phyloP scores from a whole-genome alignment of 2,329 filamentous ascomycete genomes.

The Biscogniauxia marginata region DNA sequence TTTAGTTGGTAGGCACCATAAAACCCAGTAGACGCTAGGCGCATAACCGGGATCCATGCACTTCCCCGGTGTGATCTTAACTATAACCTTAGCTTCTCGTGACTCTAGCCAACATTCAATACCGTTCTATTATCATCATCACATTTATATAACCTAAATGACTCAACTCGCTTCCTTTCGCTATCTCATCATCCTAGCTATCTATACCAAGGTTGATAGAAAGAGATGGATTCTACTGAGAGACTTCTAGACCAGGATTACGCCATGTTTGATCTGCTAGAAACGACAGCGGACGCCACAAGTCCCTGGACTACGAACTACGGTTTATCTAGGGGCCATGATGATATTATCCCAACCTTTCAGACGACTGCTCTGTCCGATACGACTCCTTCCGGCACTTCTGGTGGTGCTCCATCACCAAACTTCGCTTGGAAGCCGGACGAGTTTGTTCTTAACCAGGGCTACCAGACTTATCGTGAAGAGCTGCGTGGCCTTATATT shows the following conservation, averaged over 20 bases:
- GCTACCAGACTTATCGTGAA: conserved; percentile 45
- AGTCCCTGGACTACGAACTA: not conserved
- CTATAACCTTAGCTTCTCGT: not conserved
- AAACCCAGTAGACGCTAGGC: not conserved
- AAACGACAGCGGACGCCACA: not conserved
- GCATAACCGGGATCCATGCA: not conserved
- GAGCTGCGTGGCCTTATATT: conserved; percentile 47
- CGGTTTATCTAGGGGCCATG: not conserved
- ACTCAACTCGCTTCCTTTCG: not conserved
- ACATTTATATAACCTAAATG: not conserved
- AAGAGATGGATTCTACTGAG: not conserved
- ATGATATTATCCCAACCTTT: conserved; percentile 1
- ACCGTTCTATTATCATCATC: not conserved
- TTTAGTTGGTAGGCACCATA: not conserved
- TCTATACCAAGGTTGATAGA: not conserved
- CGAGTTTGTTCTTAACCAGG: conserved; percentile 39
- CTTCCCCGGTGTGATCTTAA: not conserved
- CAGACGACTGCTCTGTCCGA: not conserved
- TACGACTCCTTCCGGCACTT: not conserved
- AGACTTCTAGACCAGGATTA: not conserved
- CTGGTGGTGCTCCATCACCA: conserved; percentile 2
- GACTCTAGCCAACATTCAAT: not conserved
- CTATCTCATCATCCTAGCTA: not conserved
- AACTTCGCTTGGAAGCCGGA: conserved; percentile 22
- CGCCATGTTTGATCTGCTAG: not conserved